phyloP scores from a whole-genome alignment of 441 rosid genomes.

The Euphorbia schlechtendalii region DNA sequence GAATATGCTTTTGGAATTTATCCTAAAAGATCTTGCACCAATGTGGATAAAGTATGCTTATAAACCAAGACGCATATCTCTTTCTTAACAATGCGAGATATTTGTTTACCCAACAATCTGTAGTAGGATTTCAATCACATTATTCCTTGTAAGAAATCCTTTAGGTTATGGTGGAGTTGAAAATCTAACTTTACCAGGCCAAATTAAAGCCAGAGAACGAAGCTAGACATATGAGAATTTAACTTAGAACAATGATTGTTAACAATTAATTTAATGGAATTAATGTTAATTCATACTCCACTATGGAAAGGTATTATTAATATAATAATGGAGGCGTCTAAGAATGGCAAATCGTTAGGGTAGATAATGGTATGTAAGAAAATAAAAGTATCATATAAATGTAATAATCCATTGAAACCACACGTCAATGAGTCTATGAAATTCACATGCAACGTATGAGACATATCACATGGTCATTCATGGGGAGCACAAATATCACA shows the following conservation, averaged over 20 bases:
- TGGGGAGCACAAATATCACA: slow-evolving; percentile 56
- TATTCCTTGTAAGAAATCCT: background rate
- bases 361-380: slow-evolving; percentile 4
- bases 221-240: background rate
- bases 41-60: too few relatives aligned
- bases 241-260: background rate
- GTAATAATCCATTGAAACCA: slow-evolving; percentile 8
- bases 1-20: too few relatives aligned
- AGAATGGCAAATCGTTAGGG: background rate
- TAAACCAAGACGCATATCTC: too few relatives aligned
- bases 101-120: too few relatives aligned
- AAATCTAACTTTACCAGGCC: background rate
- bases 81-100: too few relatives aligned
- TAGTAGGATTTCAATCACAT: too few relatives aligned
- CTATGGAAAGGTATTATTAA: background rate
- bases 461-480: slow-evolving; percentile 40
- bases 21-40: too few relatives aligned
- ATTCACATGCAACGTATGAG: slow-evolving; percentile 32
- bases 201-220: background rate
- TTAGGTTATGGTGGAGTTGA: background rate
- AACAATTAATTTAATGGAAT: too few relatives aligned
- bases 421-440: slow-evolving; percentile 21
- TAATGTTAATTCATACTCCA: slow-evolving; percentile 5
- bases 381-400: background rate
- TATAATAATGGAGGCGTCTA: background rate